Conservation (phyloP, 176 grass and related monocot species). For the Pontederia paniculata region DNA sequence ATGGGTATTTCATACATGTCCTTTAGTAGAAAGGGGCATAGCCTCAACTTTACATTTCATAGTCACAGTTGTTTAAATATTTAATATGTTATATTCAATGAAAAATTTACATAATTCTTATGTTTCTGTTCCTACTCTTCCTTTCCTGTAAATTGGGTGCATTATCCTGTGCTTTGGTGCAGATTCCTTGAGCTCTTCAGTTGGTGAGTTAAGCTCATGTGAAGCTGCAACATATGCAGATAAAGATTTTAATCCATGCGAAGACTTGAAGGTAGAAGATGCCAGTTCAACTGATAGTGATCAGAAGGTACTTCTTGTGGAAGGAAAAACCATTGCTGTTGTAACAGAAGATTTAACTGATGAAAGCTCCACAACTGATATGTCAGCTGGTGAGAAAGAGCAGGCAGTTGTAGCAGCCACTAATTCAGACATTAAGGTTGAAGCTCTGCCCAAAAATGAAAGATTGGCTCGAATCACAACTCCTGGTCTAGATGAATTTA, state of each 20-base stretch:
- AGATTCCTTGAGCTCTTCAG: not conserved
- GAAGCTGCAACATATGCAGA: slow-evolving; percentile 25
- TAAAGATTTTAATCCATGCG: slow-evolving; percentile 2
- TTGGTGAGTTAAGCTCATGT: slow-evolving; percentile 14
- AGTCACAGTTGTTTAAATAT: too few species aligned
- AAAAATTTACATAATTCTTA: too few species aligned
- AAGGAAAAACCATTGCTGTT: slow-evolving; percentile 13
- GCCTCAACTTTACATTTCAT: too few species aligned
- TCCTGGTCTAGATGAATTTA: slow-evolving; percentile 79
- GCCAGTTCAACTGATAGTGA: slow-evolving; percentile 21
- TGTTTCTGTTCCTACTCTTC: too few species aligned
- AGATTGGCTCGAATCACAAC: slow-evolving; percentile 47
- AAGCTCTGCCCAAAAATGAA: slow-evolving; percentile 28
- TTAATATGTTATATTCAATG: too few species aligned
- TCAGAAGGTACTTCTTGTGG: slow-evolving; percentile 13
- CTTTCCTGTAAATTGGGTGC: too few species aligned
- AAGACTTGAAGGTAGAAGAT: slow-evolving; percentile 3
- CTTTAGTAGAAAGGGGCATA: too few species aligned
- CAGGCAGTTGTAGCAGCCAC: slow-evolving; percentile 2
- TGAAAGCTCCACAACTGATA: slow-evolving; percentile 11
- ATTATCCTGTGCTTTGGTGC: too few species aligned
- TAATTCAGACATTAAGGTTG: slow-evolving; percentile 24
- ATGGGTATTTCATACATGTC: too few species aligned
- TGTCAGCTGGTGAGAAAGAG: slow-evolving; percentile 10
- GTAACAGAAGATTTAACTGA: slow-evolving; percentile 15